These are phyloP conservation scores for Monilinia aucupariae DNA, from an alignment of 2,329 filamentous ascomycete species.

Conservation along the genomic window DNA sequence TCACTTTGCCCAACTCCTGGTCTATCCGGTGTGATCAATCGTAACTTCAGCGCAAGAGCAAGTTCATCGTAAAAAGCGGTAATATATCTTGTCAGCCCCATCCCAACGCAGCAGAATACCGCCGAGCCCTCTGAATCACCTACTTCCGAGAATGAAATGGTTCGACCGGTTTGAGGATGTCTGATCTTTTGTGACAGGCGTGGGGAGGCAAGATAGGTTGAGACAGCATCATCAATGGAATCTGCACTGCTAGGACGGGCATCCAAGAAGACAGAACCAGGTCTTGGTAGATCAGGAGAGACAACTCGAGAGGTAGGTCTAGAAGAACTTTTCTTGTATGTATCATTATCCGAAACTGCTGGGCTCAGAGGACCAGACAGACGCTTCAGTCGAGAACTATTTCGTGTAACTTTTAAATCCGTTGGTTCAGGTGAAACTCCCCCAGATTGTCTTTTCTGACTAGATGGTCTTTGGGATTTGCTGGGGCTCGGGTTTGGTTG, in stretches of 20 bases:
- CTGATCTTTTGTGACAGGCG: conserved; percentile 82
- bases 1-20: conserved; percentile 93
- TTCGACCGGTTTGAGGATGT: conserved; percentile 77
- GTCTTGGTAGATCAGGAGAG: conserved; percentile 29
- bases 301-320: conserved; percentile 31
- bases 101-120: conserved; percentile 94
- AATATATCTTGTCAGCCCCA: conserved; percentile 93
- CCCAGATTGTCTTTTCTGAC: conserved; percentile 41
- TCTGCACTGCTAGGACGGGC: conserved; percentile 75
- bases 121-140: conserved; percentile 87
- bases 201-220: conserved; percentile 75
- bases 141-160: conserved; percentile 95
- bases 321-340: conserved; percentile 39
- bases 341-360: conserved; percentile 26
- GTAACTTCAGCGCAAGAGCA: conserved; percentile 77
- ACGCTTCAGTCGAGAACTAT: conserved; percentile 53
- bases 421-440: conserved; percentile 45
- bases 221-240: conserved; percentile 82
- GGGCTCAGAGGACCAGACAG: conserved; percentile 46
- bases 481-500: conserved; percentile 40
- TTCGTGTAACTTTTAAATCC: conserved; percentile 47
- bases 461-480: conserved; percentile 26
- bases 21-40: conserved; percentile 88
- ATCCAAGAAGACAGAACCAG: conserved; percentile 43
- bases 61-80: conserved; percentile 97